Conservation (phyloP, 139 green algal genomes). For the Tetraselmis striata region DNA sequence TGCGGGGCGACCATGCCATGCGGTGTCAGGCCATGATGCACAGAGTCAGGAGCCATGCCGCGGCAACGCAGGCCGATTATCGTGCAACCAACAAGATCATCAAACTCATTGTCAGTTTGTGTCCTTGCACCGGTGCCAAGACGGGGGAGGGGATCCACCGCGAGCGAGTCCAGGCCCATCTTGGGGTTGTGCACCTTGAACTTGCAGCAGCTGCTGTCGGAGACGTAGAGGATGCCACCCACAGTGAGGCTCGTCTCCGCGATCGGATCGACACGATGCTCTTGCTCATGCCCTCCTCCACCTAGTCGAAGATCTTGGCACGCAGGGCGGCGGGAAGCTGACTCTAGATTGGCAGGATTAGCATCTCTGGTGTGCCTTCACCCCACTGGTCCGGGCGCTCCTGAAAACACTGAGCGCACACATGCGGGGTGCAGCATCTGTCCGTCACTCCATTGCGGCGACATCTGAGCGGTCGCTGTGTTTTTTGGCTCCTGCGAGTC, state of each 20-base stretch:
- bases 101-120: too few relatives aligned
- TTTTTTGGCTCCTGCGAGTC: too few relatives aligned
- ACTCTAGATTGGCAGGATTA: slow-evolving; percentile 95
- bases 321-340: slow-evolving; percentile 84
- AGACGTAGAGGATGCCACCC: slow-evolving; percentile 93
- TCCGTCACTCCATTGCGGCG: too few relatives aligned
- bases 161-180: slow-evolving; percentile 95
- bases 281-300: slow-evolving; percentile 81
- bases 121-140: too few relatives aligned
- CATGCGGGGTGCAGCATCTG: too few relatives aligned
- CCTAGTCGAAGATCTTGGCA: slow-evolving; percentile 95
- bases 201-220: slow-evolving; percentile 89
- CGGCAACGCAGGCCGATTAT: too few relatives aligned
- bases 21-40: too few relatives aligned
- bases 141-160: slow-evolving; percentile 37
- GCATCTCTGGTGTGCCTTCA: slow-evolving; percentile 59
- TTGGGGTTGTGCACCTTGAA: slow-evolving; percentile 94
- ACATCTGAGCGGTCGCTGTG: too few relatives aligned
- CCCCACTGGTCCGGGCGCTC: slow-evolving; percentile 71
- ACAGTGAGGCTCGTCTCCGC: slow-evolving; percentile 94
- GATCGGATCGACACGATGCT: slow-evolving; percentile 92
- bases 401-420: slow-evolving; percentile 18
- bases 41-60: too few relatives aligned
- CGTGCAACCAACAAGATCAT: too few relatives aligned
- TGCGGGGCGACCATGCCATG: too few relatives aligned